Evolutionary conservation across 1,139 yeast species (phyloP), one percentile per base, ranked within the genome.

Genomic region (Kluyveromyces marxianus): DNA sequence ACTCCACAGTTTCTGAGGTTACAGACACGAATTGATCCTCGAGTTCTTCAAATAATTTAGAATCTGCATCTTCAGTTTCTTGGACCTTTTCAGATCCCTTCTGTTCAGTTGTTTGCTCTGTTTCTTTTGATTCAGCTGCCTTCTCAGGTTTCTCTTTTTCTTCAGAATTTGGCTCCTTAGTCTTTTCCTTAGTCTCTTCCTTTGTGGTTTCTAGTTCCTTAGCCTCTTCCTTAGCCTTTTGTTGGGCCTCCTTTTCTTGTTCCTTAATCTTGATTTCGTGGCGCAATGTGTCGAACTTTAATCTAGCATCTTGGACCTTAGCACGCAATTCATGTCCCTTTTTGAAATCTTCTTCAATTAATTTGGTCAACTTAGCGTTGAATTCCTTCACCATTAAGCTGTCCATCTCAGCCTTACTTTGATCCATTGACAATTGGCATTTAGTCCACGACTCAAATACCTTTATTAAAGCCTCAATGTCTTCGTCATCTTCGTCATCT

Each of bases 1-100:
- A 79, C 55, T 77, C 75, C n/a, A 83, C 92, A 1, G 92, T 92
- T 31, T 73, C 70, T 49, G 83, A 83, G 6, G 89, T 84, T 27
- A 87, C 85, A 57, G 81, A 76, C 31, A 84, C 92, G 55, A 84
- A 75, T 51, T 82, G 90, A 60, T 85, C 95, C 65, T 85, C 95
- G 54, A 76, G 74, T 39, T 73, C 68, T 54, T 83, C 88, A 54
- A 83, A 68, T 46, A 60, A 43, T 36, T 54, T 54, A 3, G 31
- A n/a, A 21, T 47, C 51, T 3, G 50, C 41, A 32, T 46, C 47
- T n/a, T 41, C 40, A 4, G 8, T 31, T 6, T 36, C 35, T 25
- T 39, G 31, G 25, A 31, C 37, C 37, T 39, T 41, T 7, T n/a
- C 10, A 10, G 30, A 4, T 4, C 42, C 37, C 21, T 39, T 42